These are phyloP conservation scores for Verticillium nubilum DNA, from an alignment of 2,329 filamentous ascomycete species.

Conservation along the genomic window DNA sequence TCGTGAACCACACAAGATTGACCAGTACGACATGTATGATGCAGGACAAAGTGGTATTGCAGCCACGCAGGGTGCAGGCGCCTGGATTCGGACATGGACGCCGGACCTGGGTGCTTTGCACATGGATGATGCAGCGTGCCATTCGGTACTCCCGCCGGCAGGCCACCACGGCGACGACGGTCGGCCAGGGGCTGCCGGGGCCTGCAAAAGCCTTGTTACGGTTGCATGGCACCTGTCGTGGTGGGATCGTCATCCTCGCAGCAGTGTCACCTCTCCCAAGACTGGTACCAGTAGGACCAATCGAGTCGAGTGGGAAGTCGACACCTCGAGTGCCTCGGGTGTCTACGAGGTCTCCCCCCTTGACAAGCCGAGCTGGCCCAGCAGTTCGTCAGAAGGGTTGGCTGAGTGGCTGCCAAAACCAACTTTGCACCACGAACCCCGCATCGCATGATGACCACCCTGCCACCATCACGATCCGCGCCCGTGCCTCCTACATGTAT, in stretches of 20 bases:
- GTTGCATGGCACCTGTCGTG: background rate
- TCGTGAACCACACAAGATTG: constrained; percentile 2
- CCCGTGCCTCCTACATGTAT: background rate
- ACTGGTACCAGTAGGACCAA: background rate
- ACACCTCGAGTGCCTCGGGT: background rate
- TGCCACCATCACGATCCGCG: background rate
- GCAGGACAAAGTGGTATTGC: constrained; percentile 5
- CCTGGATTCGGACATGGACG: constrained; percentile 5
- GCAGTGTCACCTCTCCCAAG: background rate
- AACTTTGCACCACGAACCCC: background rate
- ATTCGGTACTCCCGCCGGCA: constrained; percentile 11
- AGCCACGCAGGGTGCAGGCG: constrained; percentile 7
- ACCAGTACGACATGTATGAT: constrained; percentile 5
- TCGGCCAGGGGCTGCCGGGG: background rate
- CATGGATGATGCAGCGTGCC: constrained; percentile 4
- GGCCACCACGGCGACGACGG: constrained; percentile 1
- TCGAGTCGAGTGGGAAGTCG: background rate
- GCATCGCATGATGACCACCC: background rate
- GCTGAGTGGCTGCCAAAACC: background rate
- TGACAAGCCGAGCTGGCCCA: background rate
- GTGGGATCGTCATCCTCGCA: background rate
- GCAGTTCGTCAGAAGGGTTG: background rate
- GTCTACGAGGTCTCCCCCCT: background rate
- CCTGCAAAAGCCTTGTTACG: background rate
- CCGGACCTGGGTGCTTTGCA: background rate